Evolutionary conservation across 2,329 filamentous ascomycete genomes (phyloP).

Genomic region (Cordyceps pruinosa): DNA sequence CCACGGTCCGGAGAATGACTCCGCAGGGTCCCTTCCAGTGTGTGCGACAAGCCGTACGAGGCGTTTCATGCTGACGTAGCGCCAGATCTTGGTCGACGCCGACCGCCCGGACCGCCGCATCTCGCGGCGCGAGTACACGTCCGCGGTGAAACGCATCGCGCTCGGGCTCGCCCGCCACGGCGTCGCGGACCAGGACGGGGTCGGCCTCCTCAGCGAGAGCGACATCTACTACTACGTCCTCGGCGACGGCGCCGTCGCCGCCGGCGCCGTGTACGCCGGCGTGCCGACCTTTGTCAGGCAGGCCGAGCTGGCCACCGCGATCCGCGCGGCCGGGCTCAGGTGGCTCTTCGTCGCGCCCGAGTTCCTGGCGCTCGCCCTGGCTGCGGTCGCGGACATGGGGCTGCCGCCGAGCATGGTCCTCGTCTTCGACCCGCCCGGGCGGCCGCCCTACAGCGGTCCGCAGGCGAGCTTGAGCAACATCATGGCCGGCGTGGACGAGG

Average conservation of each 20-base stretch:
- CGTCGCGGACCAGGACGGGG: constrained; percentile 2
- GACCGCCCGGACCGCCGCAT: not conserved
- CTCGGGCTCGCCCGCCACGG: not conserved
- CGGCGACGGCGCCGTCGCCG: constrained; percentile 6
- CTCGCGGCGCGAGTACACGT: not conserved
- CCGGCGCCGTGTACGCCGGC: not conserved
- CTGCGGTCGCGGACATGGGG: not conserved
- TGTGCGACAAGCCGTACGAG: not conserved
- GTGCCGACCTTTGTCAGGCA: constrained; percentile 10
- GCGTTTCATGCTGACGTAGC: not conserved
- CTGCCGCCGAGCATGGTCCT: not conserved
- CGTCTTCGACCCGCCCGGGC: constrained; percentile 4
- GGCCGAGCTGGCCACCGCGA: constrained; percentile 9
- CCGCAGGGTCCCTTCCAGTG: not conserved
- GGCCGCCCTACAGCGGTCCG: not conserved
- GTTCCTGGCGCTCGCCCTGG: not conserved
- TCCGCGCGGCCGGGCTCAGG: not conserved
- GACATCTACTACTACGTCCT: constrained; percentile 8
- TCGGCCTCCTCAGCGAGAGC: constrained; percentile 7
- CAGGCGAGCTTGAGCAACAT: not conserved
- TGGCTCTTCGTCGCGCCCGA: constrained; percentile 7
- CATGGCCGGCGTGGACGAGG: not conserved
- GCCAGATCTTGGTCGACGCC: constrained; percentile 1
- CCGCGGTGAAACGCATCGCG: constrained; percentile 2
- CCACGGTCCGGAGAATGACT: not conserved